phyloP scores from a whole-genome alignment of 441 rosid genomes.

The Isatis lusitanica region DNA sequence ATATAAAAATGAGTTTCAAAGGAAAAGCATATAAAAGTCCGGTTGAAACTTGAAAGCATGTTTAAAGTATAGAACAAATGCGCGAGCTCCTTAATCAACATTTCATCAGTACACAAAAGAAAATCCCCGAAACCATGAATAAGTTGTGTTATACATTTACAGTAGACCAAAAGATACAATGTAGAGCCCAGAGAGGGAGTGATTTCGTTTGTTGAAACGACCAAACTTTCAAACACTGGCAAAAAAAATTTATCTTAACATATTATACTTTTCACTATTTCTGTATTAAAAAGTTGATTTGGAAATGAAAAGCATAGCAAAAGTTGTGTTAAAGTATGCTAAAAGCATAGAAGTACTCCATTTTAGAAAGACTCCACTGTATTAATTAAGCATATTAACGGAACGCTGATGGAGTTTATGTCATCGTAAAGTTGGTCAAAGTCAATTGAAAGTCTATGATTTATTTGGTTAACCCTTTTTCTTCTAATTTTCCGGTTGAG shows the following conservation, averaged over 20 bases:
- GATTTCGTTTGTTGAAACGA: background rate
- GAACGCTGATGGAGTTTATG: background rate
- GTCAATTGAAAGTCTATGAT: background rate
- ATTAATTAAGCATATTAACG: background rate
- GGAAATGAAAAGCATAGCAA: background rate
- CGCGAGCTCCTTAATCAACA: no score
- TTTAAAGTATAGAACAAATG: background rate
- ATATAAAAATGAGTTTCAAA: background rate
- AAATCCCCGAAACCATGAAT: no score
- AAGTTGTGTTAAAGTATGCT: background rate
- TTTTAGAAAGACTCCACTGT: background rate
- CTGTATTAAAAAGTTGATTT: background rate
- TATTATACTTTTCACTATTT: background rate
- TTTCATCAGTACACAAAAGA: no score
- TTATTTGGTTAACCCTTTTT: no score
- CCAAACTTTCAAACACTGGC: background rate
- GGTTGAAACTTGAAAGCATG: background rate
- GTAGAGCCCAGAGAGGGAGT: background rate
- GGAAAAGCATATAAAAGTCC: background rate
- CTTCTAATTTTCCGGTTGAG: background rate
- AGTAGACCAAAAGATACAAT: background rate
- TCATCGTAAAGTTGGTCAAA: background rate
- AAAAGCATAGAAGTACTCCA: background rate
- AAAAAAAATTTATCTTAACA: background rate
- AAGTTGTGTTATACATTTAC: no score